These are phyloP conservation scores for Echites panduratus DNA, from an alignment of 257 asterid genomes.

Conservation along the genomic window DNA sequence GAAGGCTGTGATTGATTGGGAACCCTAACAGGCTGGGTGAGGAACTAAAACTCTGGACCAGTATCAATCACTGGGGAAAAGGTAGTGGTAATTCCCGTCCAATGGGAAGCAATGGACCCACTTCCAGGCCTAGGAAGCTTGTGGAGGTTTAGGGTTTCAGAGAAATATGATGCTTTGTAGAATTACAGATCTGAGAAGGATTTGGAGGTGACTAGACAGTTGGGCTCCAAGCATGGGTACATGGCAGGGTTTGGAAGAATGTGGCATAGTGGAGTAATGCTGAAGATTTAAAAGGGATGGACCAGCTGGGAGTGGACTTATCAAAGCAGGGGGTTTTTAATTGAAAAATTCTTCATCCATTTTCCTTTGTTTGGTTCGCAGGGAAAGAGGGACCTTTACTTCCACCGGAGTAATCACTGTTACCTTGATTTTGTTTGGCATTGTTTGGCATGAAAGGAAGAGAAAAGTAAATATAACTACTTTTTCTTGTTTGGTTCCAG, in stretches of 20 bases:
- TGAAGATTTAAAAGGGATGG: background rate
- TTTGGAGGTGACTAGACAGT: background rate
- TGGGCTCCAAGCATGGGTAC: background rate
- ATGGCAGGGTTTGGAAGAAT: background rate
- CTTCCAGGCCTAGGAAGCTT: background rate
- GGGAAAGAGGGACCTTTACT: too few species aligned
- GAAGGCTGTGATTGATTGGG: too few species aligned
- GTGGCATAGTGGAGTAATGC: background rate
- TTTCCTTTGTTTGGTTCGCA: background rate
- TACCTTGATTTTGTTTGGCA: too few species aligned
- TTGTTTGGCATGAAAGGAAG: too few species aligned
- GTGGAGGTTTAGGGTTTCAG: background rate
- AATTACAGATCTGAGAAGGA: background rate
- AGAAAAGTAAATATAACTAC: too few species aligned
- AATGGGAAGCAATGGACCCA: too few species aligned
- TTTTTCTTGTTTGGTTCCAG: too few species aligned
- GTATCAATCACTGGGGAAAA: too few species aligned
- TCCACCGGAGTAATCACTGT: too few species aligned
- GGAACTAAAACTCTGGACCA: too few species aligned
- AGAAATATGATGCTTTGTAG: background rate
- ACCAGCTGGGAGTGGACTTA: background rate
- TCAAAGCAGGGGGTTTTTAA: background rate
- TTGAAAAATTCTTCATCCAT: background rate
- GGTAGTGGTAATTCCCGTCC: too few species aligned
- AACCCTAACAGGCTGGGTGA: too few species aligned